Conservation (phyloP, 108 stramenopile species). For the Skeletonema tropicum region DNA sequence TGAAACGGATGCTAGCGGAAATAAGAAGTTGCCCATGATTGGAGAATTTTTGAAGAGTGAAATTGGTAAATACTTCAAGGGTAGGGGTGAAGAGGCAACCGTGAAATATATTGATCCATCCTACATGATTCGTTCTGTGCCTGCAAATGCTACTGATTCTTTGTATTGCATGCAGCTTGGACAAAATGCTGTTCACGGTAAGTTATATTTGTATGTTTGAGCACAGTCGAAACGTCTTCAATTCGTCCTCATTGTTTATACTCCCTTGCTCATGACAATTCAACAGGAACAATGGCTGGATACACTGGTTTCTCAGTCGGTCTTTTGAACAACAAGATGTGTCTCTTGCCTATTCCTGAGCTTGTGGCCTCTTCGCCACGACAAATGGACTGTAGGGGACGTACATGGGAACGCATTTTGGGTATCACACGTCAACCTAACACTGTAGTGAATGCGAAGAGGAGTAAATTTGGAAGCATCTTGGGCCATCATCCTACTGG, state of each 20-base stretch:
- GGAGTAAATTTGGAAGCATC: not conserved
- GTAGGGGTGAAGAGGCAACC: conserved; percentile 72
- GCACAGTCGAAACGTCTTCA: not conserved
- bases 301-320: conserved; percentile 96
- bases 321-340: conserved; percentile 95
- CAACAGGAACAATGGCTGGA: conserved; percentile 91
- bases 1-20: conserved; percentile 95
- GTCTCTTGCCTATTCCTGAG: conserved; percentile 92
- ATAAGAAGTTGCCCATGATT: conserved; percentile 92
- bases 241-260: not conserved
- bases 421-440: conserved; percentile 95
- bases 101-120: conserved; percentile 97
- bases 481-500: not conserved
- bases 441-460: conserved; percentile 25
- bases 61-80: conserved; percentile 76
- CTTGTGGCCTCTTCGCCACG: conserved; percentile 93
- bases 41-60: conserved; percentile 91
- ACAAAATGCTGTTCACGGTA: conserved; percentile 97
- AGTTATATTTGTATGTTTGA: not conserved
- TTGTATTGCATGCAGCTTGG: conserved; percentile 93
- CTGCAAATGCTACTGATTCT: conserved; percentile 94
- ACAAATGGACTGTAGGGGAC: conserved; percentile 88
- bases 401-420: conserved; percentile 97
- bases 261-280: not conserved
- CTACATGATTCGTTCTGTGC: conserved; percentile 96